A percentile compares a stretch with the other conserved stretches of the same genome.
Conservation (phyloP, 768 basidiomycete genomes). For the Amanita molliuscula region DNA sequence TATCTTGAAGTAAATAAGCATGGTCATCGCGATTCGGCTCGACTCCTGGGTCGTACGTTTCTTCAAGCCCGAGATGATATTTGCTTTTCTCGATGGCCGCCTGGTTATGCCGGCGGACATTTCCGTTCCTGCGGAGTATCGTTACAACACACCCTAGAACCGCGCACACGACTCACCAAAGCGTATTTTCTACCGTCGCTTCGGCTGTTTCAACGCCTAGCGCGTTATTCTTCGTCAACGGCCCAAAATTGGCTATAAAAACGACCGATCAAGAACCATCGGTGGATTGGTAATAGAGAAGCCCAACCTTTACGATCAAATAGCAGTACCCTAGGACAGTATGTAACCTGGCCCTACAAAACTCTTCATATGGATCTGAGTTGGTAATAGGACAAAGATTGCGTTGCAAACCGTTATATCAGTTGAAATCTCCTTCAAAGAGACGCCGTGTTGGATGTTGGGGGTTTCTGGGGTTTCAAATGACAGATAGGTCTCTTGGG, state of each 20-base stretch:
- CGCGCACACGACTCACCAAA: conserved; percentile 9
- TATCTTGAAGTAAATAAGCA: conserved; percentile 7
- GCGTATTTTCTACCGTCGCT: background rate
- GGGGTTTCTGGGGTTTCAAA: conserved; percentile 34
- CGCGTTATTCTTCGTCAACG: conserved; percentile 33
- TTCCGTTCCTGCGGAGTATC: conserved; percentile 32
- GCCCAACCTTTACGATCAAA: conserved; percentile 58
- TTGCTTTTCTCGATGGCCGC: conserved; percentile 40
- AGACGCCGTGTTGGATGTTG: conserved; percentile 41
- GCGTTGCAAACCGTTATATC: conserved; percentile 20
- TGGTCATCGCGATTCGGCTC: conserved; percentile 5
- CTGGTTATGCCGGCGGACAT: conserved; percentile 39
- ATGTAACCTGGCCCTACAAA: conserved; percentile 33
- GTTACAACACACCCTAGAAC: background rate
- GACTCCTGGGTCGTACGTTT: conserved; percentile 4
- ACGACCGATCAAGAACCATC: background rate
- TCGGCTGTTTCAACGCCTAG: conserved; percentile 24
- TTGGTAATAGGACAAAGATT: background rate
- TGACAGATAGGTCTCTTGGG: conserved; percentile 61
- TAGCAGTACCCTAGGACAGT: conserved; percentile 53
- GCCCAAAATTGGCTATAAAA: conserved; percentile 53
- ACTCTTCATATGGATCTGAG: conserved; percentile 1
- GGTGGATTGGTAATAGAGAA: background rate
- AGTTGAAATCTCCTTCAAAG: conserved; percentile 54
- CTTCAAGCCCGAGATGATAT: conserved; percentile 39